Evolutionary conservation across 371 early-diverging fungal species (phyloP).

Genomic region (Sporodiniella umbellata): DNA sequence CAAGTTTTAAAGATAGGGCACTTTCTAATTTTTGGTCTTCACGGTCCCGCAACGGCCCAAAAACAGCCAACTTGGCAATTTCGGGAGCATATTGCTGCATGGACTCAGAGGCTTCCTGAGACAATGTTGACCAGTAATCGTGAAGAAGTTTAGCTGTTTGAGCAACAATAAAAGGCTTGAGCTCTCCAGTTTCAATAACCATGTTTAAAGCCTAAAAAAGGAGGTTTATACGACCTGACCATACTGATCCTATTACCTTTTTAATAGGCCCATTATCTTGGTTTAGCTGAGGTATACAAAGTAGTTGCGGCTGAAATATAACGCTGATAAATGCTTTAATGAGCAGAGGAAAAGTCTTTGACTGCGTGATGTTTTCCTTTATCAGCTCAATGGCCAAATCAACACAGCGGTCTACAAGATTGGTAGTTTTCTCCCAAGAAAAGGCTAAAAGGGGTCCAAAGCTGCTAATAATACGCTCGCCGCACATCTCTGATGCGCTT

Average conservation of each 20-base stretch:
- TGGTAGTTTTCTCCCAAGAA: constrained; percentile 30
- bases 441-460: constrained; percentile 25
- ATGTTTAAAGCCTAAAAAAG: constrained; percentile 21
- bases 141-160: constrained; percentile 30
- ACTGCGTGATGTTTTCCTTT: constrained; percentile 34
- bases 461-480: constrained; percentile 34
- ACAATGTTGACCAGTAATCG: constrained; percentile 31
- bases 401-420: constrained; percentile 24
- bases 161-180: constrained; percentile 35
- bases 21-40: constrained; percentile 59
- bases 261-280: constrained; percentile 39
- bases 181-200: constrained; percentile 32
- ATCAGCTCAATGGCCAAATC: constrained; percentile 34
- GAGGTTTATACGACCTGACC: background rate
- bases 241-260: constrained; percentile 10
- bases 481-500: constrained; percentile 36
- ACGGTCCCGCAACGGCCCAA: constrained; percentile 55
- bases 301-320: constrained; percentile 35
- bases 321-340: constrained; percentile 32
- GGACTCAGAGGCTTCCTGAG: constrained; percentile 26
- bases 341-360: constrained; percentile 33
- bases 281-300: constrained; percentile 25
- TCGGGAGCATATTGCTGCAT: constrained; percentile 37
- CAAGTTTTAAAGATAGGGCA: constrained; percentile 41
- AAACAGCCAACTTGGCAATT: constrained; percentile 40